phyloP scores from a whole-genome alignment of 2,329 filamentous ascomycete species.

The Ceratocystis lukuohia region DNA sequence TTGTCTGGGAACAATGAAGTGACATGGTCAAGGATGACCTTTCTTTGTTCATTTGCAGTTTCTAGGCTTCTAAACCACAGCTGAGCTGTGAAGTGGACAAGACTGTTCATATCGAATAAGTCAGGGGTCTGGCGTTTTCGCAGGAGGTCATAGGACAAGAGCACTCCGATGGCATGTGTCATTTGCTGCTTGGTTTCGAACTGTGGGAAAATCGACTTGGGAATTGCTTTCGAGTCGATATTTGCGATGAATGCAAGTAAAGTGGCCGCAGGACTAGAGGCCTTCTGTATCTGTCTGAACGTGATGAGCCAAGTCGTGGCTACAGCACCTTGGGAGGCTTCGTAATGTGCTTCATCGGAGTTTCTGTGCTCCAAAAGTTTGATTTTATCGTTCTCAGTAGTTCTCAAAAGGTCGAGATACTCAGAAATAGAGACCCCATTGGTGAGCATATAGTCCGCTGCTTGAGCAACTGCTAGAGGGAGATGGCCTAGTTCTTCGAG shows the following conservation, averaged over 20 bases:
- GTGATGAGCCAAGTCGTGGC: background rate
- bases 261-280: rapidly evolving
- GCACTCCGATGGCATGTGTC: background rate
- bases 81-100: background rate
- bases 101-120: background rate
- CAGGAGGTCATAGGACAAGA: background rate
- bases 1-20: too few relatives aligned
- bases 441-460: slow-evolving; percentile 19
- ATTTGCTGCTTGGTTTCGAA: background rate
- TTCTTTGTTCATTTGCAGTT: too few relatives aligned
- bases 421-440: background rate
- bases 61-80: too few relatives aligned
- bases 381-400: background rate
- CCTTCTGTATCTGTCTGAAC: background rate
- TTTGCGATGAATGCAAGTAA: background rate
- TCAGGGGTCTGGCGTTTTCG: background rate
- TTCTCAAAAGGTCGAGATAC: background rate
- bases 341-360: background rate
- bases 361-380: background rate
- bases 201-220: background rate
- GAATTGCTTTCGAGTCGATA: background rate
- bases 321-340: background rate
- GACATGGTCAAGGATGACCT: too few relatives aligned
- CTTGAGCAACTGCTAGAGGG: slow-evolving; percentile 20
- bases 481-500: slow-evolving; percentile 12